These are phyloP conservation scores for Eucalyptus dawsonii DNA, from an alignment of 345 rosid species.

Conservation along the genomic window DNA sequence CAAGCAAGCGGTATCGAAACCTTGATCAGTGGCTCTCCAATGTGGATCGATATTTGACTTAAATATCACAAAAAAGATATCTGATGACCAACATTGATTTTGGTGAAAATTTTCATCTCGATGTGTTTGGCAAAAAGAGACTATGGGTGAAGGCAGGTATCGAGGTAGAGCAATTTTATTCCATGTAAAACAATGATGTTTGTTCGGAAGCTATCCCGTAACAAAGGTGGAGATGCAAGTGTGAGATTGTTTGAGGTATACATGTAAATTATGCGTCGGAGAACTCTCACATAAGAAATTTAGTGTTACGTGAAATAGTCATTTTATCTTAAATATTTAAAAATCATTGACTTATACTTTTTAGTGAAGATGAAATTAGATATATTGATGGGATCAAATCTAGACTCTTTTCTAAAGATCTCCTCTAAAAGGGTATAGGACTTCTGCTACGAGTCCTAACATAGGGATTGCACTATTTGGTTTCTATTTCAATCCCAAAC, in stretches of 20 bases:
- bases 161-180: not conserved
- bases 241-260: not conserved
- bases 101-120: not conserved
- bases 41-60: not conserved
- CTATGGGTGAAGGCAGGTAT: not conserved
- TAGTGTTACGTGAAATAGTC: not conserved
- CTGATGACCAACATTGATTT: not conserved
- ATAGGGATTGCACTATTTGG: not conserved
- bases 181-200: not conserved
- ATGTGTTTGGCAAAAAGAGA: not conserved
- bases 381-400: not conserved
- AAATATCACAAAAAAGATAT: not conserved
- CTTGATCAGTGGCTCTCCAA: not conserved
- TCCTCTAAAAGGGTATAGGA: not conserved
- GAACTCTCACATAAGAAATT: not conserved
- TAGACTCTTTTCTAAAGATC: not conserved
- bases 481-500: not conserved
- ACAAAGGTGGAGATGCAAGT: not conserved
- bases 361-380: not conserved
- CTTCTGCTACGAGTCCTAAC: not conserved
- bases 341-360: not conserved
- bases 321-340: not conserved
- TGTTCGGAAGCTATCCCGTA: not conserved
- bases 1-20: not conserved
- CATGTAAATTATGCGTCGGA: not conserved